Conservation (phyloP, 2,329 filamentous ascomycete genomes). For the Scedosporium minutisporum region DNA sequence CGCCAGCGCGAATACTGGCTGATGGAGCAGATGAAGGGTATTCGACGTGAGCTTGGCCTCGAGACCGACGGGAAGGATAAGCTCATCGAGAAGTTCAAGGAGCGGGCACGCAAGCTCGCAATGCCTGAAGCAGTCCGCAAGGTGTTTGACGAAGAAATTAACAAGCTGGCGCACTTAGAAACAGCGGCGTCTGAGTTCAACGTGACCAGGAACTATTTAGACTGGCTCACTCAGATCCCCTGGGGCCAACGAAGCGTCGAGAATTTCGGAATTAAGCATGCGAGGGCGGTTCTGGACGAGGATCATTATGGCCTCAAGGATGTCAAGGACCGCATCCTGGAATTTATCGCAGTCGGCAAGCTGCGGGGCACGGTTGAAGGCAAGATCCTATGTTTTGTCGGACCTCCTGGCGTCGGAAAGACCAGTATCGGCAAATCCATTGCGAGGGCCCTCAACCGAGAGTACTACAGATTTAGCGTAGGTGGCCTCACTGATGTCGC, state of each 20-base stretch:
- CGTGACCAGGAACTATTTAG: constrained; percentile 93
- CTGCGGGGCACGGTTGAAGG: constrained; percentile 93
- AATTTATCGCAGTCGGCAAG: constrained; percentile 97
- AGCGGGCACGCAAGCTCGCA: constrained; percentile 83
- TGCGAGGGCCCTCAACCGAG: constrained; percentile 81
- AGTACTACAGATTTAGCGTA: constrained; percentile 98
- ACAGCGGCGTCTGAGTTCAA: constrained; percentile 97
- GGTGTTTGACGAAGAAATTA: constrained; percentile 96
- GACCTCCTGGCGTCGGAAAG: constrained; percentile 94
- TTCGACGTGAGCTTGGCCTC: constrained; percentile 86
- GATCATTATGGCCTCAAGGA: constrained; percentile 96
- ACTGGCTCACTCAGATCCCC: constrained; percentile 97
- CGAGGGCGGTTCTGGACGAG: constrained; percentile 82
- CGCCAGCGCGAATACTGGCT: constrained; percentile 96
- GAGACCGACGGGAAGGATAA: constrained; percentile 98
- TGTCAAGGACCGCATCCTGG: constrained; percentile 94
- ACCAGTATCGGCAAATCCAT: constrained; percentile 99
- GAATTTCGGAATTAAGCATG: constrained; percentile 92
- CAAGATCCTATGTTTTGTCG: constrained; percentile 96
- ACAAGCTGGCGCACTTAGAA: constrained; percentile 91
- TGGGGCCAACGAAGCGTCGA: constrained; percentile 94
- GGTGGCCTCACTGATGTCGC: constrained; percentile 95
- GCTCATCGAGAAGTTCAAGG: constrained; percentile 92
- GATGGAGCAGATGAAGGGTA: constrained; percentile 99
- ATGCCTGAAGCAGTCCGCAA: constrained; percentile 97